Base-by-base conservation (phyloP, 768 basidiomycete genomes). In the Paxillus involutus region DNA sequence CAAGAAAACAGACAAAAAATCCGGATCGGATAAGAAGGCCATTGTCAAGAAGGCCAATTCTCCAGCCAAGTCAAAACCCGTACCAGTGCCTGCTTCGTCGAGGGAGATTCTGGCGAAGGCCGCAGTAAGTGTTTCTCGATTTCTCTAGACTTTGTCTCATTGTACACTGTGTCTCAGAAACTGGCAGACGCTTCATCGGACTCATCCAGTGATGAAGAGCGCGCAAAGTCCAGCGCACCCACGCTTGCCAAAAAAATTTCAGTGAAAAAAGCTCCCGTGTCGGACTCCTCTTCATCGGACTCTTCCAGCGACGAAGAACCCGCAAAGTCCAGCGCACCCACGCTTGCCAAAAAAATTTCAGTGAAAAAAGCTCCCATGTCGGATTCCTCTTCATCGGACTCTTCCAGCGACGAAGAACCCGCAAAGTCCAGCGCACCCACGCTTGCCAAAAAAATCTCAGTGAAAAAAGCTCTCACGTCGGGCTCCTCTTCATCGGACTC, bases 21-120 rank as follows among this genome's bases (percentile, higher is more conserved):
- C 61, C n/a, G 63, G 54, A 32, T 71, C 68, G 45, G 59, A 42
- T 39, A 60, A 55, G 49, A 63, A 72, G 57, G 75, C 74, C 58
- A 62, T 63, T n/a, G n/a, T 44, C 44, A 73, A 75, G 59, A 73
- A 73, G 61, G 53, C 61, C n/a, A 58, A 59, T 7, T 60, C 63
- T 40, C 29, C 52, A 21, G 44, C 57, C 51, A 60, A 61, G 37
- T 40, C 55, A 63, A 70, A 59, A 47, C 56, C 47, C 54, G 26
- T 35, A 6, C 35, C 30, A 16, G 26, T 62, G 9, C 71, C 71
- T n/a, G 58, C 62, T 14, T 74, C 76, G 4, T 70, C 77, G 13
- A 79, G 73, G 57, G 75, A 76, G 47, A 76, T 76, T 21, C 63
- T 77, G 0, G 75, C 72, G 13, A 80, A 76, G 60, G 76, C 73